Percentiles rank a stretch among this genome's conserved stretches.
Conservation (phyloP, 345 rosid genomes). For the Populus deltoides region DNA sequence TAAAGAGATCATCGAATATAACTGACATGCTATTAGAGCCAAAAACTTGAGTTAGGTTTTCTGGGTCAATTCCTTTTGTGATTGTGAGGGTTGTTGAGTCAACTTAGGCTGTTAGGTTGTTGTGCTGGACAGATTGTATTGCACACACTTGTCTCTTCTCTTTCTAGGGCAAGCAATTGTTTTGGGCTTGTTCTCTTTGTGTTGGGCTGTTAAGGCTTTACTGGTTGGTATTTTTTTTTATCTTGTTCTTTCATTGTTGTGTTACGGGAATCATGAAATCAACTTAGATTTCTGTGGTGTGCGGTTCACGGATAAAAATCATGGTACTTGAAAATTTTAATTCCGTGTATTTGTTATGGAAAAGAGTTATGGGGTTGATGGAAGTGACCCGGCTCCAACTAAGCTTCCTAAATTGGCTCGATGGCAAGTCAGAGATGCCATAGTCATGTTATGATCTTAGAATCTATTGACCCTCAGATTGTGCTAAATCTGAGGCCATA, state of each 20-base stretch:
- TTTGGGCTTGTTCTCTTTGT: not conserved
- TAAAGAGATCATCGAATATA: not conserved
- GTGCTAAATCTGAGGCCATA: not conserved
- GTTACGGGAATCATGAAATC: no score
- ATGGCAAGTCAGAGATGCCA: constrained; percentile 7
- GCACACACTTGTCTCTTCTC: not conserved
- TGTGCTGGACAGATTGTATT: not conserved
- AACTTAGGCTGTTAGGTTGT: not conserved
- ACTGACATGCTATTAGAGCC: not conserved
- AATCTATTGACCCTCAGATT: not conserved
- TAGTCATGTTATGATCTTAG: not conserved
- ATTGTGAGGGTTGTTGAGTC: no score
- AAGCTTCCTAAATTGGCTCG: not conserved
- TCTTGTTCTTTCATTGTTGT: no score
- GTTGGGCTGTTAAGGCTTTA: no score
- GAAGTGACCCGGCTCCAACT: not conserved
- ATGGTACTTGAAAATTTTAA: constrained; percentile 15
- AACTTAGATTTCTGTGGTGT: not conserved
- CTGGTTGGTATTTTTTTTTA: no score
- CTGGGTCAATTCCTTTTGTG: no score
- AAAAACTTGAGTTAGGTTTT: not conserved
- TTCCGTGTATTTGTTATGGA: constrained; percentile 1
- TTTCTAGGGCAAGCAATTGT: not conserved
- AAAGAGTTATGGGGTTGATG: constrained; percentile 10
- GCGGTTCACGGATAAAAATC: constrained; percentile 2